A percentile compares a stretch with the other conserved stretches of the same genome.
These are phyloP conservation scores for Colletotrichum coccodes DNA, from an alignment of 2,329 filamentous ascomycete species.

Conservation along the genomic window DNA sequence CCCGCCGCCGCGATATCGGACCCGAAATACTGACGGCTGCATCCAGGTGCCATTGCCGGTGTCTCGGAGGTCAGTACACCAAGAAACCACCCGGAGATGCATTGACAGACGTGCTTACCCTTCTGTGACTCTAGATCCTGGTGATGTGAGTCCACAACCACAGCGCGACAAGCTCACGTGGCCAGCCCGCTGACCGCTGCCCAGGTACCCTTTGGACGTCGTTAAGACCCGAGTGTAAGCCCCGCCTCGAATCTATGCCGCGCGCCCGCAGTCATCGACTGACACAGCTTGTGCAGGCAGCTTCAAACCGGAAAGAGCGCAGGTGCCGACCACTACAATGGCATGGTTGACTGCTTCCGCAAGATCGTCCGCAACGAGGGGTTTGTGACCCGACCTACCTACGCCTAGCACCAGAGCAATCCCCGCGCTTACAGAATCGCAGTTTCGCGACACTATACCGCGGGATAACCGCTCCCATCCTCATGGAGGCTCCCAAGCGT, in stretches of 20 bases:
- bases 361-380: slow-evolving; percentile 98
- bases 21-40: slow-evolving; percentile 39
- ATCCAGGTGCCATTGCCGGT: slow-evolving; percentile 87
- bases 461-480: slow-evolving; percentile 92
- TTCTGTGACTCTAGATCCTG: slow-evolving; percentile 72
- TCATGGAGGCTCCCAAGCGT: slow-evolving; percentile 95
- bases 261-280: slow-evolving; percentile 24
- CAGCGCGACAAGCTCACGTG: slow-evolving; percentile 22
- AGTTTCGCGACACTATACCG: slow-evolving; percentile 93
- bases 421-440: slow-evolving; percentile 25
- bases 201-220: slow-evolving; percentile 98
- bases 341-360: slow-evolving; percentile 97
- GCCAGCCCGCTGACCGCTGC: slow-evolving; percentile 30
- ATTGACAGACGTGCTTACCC: slow-evolving; percentile 38
- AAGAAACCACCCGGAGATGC: not conserved
- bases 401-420: not conserved
- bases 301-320: slow-evolving; percentile 80
- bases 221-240: slow-evolving; percentile 97
- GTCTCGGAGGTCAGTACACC: slow-evolving; percentile 85
- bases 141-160: slow-evolving; percentile 72
- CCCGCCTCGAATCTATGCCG: slow-evolving; percentile 37
- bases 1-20: slow-evolving; percentile 35
- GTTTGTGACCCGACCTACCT: slow-evolving; percentile 61
- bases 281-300: slow-evolving; percentile 67
- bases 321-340: slow-evolving; percentile 88